Conservation (phyloP, 2,329 filamentous ascomycete species). For the Exophiala oligosperma region DNA sequence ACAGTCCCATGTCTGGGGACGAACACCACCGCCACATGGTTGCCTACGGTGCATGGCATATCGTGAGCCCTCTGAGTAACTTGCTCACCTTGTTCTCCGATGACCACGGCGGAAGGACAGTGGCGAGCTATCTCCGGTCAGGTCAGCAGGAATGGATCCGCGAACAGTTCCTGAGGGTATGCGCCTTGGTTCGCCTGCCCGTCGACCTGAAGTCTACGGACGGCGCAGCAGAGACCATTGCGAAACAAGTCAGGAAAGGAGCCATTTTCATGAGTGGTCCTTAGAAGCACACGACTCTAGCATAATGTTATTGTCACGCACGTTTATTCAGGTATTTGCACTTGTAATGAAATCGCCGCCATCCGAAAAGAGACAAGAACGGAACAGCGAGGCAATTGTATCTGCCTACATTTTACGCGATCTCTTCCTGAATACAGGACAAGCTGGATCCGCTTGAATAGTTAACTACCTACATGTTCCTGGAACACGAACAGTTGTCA, state of each 20-base stretch:
- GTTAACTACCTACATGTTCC: too few species aligned
- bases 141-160: conserved; percentile 7
- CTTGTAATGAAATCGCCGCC: too few species aligned
- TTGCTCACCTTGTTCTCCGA: conserved; percentile 28
- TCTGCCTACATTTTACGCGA: too few species aligned
- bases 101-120: conserved; percentile 5
- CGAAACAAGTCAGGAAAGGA: conserved; percentile 6
- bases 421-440: too few species aligned
- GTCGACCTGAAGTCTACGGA: background rate
- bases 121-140: conserved; percentile 1
- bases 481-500: too few species aligned
- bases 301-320: too few species aligned
- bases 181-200: conserved; percentile 6
- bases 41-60: conserved; percentile 29
- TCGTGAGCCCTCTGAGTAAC: conserved; percentile 27
- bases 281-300: background rate
- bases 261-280: conserved; percentile 8
- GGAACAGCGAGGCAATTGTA: too few species aligned
- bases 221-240: background rate
- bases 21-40: conserved; percentile 24
- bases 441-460: too few species aligned
- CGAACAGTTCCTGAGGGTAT: conserved; percentile 4
- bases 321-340: too few species aligned
- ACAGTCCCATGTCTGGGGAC: background rate
- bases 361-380: too few species aligned